phyloP scores from a whole-genome alignment of 129 eudicot genomes.

The Centaurea solstitialis region DNA sequence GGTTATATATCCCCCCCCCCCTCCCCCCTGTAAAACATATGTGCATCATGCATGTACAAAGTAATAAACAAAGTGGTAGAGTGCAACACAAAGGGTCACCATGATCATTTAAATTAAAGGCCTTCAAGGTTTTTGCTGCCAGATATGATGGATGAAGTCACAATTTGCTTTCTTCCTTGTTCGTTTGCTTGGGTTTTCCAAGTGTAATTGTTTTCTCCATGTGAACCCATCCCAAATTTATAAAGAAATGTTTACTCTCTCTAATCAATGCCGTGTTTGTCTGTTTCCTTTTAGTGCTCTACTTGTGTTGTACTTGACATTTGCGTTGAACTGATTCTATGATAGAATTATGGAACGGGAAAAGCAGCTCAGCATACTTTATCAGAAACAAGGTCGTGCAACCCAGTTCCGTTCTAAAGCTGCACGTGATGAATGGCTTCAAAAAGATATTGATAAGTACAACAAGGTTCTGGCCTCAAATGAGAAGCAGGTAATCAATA shows the following conservation, averaged over 20 bases:
- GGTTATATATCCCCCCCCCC: not conserved
- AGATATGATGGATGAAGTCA: not conserved
- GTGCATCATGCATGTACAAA: not conserved
- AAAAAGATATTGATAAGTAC: conserved; percentile 84
- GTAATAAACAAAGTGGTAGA: not conserved
- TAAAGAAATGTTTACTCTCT: not conserved
- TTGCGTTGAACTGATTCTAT: conserved; percentile 14
- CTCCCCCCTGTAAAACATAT: not conserved
- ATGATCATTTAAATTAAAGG: not conserved
- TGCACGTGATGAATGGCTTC: conserved; percentile 97
- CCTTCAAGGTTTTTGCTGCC: not conserved
- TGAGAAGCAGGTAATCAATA: conserved; percentile 58
- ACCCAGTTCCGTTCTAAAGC: conserved; percentile 88
- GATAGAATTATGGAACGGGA: conserved; percentile 89
- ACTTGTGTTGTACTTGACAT: not conserved
- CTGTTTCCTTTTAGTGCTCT: not conserved
- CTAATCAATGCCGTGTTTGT: not conserved
- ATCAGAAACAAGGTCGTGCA: conserved; percentile 98
- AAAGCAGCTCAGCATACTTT: conserved; percentile 93
- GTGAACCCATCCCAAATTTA: not conserved
- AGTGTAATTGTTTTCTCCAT: not conserved
- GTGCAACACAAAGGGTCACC: not conserved
- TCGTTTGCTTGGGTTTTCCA: not conserved
- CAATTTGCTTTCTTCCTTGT: not conserved
- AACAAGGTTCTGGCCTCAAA: conserved; percentile 65